Conservation (phyloP, 179 eudicot species). For the Carnegiea gigantea region DNA sequence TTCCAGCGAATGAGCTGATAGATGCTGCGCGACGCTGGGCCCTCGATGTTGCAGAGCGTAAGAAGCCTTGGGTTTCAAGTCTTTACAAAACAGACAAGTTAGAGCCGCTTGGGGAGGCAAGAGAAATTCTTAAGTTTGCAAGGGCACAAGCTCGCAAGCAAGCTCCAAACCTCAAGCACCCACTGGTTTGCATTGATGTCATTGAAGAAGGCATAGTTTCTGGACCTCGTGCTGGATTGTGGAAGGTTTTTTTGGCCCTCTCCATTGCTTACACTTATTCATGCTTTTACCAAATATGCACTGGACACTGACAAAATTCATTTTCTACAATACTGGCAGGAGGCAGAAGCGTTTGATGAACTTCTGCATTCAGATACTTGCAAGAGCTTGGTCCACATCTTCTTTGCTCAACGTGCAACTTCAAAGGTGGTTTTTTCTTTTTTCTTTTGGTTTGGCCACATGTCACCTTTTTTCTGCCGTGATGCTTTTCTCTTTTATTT, state of each 20-base stretch:
- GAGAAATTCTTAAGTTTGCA: slow-evolving; percentile 83
- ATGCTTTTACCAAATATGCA: not conserved
- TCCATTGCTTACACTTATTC: not conserved
- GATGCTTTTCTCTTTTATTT: not conserved
- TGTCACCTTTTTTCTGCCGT: not conserved
- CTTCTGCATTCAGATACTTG: slow-evolving; percentile 10
- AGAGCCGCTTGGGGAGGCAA: slow-evolving; percentile 91
- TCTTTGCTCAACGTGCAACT: slow-evolving; percentile 4
- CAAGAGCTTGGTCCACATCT: slow-evolving; percentile 9
- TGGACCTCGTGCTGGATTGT: slow-evolving; percentile 86
- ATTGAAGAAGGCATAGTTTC: slow-evolving; percentile 79
- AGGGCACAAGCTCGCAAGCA: slow-evolving; percentile 71
- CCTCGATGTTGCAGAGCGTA: slow-evolving; percentile 71
- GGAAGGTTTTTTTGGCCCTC: slow-evolving; percentile 53
- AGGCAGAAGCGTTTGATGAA: slow-evolving; percentile 8
- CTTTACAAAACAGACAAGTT: slow-evolving; percentile 74
- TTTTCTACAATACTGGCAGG: slow-evolving; percentile 35
- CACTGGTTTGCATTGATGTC: slow-evolving; percentile 79
- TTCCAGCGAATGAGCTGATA: slow-evolving; percentile 61
- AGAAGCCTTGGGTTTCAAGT: slow-evolving; percentile 80
- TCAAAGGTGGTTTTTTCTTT: not conserved
- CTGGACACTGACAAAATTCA: slow-evolving; percentile 1
- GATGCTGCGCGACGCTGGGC: slow-evolving; percentile 84
- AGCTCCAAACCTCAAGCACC: slow-evolving; percentile 86
- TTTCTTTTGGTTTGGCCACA: too few relatives aligned